These are phyloP conservation scores for Citrullus amarus DNA, from an alignment of 306 rosid genomes.

Conservation along the genomic window DNA sequence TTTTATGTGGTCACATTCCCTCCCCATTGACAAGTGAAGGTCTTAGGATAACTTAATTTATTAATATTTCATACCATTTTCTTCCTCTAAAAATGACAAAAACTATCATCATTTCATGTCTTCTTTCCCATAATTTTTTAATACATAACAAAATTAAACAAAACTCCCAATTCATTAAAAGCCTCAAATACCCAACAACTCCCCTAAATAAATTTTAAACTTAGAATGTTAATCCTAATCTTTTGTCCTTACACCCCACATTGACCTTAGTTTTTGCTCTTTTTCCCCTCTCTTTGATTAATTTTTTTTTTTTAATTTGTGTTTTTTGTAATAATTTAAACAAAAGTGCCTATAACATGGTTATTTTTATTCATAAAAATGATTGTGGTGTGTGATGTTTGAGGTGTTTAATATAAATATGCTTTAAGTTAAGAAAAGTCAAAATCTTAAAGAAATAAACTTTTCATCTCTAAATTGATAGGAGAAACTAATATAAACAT, in stretches of 20 bases:
- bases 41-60: conserved; percentile 17
- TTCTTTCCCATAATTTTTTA: not conserved
- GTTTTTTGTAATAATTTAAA: not conserved
- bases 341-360: conserved; percentile 1
- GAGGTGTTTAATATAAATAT: not conserved
- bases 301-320: too few species aligned
- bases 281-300: not conserved
- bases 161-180: not conserved
- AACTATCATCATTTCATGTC: not conserved
- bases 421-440: not conserved
- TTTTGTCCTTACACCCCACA: not conserved
- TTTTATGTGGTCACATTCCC: conserved; percentile 15
- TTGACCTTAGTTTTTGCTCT: not conserved
- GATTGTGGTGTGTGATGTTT: not conserved
- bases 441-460: not conserved
- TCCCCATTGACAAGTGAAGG: conserved; percentile 8
- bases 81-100: not conserved
- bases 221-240: not conserved
- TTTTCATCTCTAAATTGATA: too few species aligned
- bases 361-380: not conserved
- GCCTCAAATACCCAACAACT: conserved; percentile 5
- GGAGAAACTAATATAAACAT: too few species aligned
- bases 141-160: not conserved
- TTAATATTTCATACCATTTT: not conserved
- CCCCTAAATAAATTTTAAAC: not conserved